Conservation (phyloP, 148 eudicot species). For the Arctostaphylos glauca region DNA sequence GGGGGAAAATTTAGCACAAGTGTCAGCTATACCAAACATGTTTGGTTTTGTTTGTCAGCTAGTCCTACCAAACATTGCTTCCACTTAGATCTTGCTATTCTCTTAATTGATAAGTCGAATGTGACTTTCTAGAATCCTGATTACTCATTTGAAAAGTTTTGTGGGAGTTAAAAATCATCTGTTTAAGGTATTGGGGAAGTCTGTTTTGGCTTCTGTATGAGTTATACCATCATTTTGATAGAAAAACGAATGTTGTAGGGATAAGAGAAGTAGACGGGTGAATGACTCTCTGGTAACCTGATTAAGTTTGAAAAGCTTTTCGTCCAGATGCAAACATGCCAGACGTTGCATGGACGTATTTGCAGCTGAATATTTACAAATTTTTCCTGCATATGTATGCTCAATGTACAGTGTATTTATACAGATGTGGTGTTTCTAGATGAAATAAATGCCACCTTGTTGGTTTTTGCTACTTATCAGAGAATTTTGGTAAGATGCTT, state of each 20-base stretch:
- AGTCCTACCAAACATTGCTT: too few relatives aligned
- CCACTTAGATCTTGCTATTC: not conserved
- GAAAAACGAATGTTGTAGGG: not conserved
- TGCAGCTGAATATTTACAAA: slow-evolving; percentile 1
- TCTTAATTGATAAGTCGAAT: not conserved
- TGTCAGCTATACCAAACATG: too few relatives aligned
- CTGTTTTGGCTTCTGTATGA: not conserved
- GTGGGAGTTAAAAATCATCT: not conserved
- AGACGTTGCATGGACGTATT: not conserved
- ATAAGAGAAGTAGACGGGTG: not conserved
- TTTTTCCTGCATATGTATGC: not conserved
- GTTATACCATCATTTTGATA: not conserved
- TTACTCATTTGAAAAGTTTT: not conserved
- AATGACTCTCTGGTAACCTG: not conserved
- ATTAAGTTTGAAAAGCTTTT: not conserved
- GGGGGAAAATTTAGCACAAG: too few relatives aligned
- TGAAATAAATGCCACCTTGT: not conserved
- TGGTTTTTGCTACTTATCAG: not conserved
- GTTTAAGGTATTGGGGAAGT: not conserved
- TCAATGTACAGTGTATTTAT: not conserved
- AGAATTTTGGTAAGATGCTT: not conserved
- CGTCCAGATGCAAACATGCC: not conserved
- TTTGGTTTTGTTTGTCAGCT: too few relatives aligned
- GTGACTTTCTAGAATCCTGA: not conserved
- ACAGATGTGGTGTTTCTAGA: not conserved